Percentiles rank a stretch among this genome's conserved stretches.
phyloP scores from a whole-genome alignment of 148 eudicot genomes.

The Nepenthes gracilis region DNA sequence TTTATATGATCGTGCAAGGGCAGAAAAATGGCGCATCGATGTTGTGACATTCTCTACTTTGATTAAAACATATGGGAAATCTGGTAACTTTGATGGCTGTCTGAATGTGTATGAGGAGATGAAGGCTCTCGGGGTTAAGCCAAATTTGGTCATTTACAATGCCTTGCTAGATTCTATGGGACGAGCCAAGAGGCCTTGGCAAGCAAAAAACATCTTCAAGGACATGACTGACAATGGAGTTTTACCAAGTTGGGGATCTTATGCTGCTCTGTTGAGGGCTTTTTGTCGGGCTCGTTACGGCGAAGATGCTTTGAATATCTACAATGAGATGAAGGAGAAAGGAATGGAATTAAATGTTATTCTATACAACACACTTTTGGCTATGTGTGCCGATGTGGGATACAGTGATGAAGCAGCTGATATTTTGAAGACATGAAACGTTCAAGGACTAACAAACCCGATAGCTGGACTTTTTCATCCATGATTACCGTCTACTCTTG shows the following conservation, averaged over 20 bases:
- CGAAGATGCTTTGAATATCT: slow-evolving; percentile 56
- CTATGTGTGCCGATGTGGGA: slow-evolving; percentile 80
- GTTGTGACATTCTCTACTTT: slow-evolving; percentile 58
- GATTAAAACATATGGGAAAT: slow-evolving; percentile 52
- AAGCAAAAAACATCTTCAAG: slow-evolving; percentile 52
- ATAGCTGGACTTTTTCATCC: slow-evolving; percentile 75
- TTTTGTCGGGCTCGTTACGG: slow-evolving; percentile 68
- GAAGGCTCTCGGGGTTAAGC: slow-evolving; percentile 69
- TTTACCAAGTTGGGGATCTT: slow-evolving; percentile 56
- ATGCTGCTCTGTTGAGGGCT: slow-evolving; percentile 70
- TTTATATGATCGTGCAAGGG: slow-evolving; percentile 72
- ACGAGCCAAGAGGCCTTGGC: slow-evolving; percentile 89
- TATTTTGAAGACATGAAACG: slow-evolving; percentile 66
- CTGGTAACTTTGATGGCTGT: slow-evolving; percentile 82
- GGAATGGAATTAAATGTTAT: slow-evolving; percentile 49
- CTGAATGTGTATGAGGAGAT: slow-evolving; percentile 89
- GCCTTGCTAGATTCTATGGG: slow-evolving; percentile 78
- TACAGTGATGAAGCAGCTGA: slow-evolving; percentile 54
- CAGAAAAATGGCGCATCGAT: slow-evolving; percentile 65
- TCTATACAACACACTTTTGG: slow-evolving; percentile 60
- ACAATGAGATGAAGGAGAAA: slow-evolving; percentile 67
- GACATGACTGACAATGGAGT: slow-evolving; percentile 50
- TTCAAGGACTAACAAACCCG: slow-evolving; percentile 45
- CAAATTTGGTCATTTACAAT: slow-evolving; percentile 47
- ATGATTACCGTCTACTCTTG: slow-evolving; percentile 65